A percentile compares a stretch with the other conserved stretches of the same genome.
These are phyloP conservation scores for Moesziomyces globuligerus DNA, from an alignment of 1,284 basidiomycete species.

Conservation along the genomic window DNA sequence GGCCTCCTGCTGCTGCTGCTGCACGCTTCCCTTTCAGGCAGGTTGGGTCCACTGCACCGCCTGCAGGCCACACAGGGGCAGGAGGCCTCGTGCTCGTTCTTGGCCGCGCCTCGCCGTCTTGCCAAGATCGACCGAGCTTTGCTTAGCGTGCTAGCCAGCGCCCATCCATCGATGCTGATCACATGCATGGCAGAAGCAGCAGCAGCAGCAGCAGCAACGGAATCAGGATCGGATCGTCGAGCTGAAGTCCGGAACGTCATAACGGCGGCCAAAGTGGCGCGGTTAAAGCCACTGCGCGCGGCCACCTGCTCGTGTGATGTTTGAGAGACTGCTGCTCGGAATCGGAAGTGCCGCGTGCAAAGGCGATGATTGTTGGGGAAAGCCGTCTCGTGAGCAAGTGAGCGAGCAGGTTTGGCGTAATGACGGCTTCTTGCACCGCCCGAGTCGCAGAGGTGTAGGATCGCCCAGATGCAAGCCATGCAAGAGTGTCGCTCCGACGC, in stretches of 20 bases:
- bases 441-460: background rate
- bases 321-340: no score
- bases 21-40: background rate
- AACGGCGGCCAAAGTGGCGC: no score
- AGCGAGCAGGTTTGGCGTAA: background rate
- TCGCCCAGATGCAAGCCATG: background rate
- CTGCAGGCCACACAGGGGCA: background rate
- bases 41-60: background rate
- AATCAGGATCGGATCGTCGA: no score
- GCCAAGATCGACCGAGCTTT: conserved; percentile 2
- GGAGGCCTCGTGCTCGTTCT: background rate
- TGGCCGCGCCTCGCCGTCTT: conserved; percentile 4
- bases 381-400: no score
- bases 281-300: no score
- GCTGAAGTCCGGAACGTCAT: background rate
- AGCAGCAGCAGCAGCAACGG: background rate
- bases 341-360: background rate
- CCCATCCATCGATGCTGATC: background rate
- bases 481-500: background rate
- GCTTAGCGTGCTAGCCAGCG: background rate
- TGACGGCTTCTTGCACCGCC: background rate
- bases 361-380: background rate
- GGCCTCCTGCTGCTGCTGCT: no score
- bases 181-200: no score
- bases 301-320: no score